phyloP scores from a whole-genome alignment of 2,329 filamentous ascomycete species.

The Cryphonectria naterciae region DNA sequence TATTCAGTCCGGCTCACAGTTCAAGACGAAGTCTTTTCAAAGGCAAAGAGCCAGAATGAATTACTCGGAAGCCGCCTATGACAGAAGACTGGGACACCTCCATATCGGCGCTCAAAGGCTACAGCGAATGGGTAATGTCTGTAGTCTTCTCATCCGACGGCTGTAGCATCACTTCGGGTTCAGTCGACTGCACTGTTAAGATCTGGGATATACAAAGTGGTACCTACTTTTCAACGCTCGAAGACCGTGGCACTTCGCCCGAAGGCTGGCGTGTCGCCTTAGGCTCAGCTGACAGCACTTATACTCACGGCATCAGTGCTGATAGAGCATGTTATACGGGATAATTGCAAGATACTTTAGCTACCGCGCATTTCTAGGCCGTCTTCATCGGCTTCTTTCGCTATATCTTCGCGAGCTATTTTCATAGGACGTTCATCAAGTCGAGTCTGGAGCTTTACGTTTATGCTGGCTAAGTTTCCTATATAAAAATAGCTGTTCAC shows the following conservation, averaged over 20 bases:
- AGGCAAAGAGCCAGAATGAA: slow-evolving; percentile 29
- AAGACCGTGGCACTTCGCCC: no score
- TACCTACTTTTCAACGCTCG: not conserved
- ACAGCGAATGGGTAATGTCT: no score
- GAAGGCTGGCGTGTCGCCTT: no score
- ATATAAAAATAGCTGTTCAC: no score
- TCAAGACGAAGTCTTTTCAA: slow-evolving; percentile 30
- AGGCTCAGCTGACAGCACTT: no score
- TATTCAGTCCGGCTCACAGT: slow-evolving; percentile 38
- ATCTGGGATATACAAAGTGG: no score
- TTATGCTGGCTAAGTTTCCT: no score
- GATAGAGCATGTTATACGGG: not conserved
- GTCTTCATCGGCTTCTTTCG: not conserved
- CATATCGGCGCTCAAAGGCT: no score
- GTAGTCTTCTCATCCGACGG: no score
- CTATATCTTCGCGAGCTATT: not conserved
- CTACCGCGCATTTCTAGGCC: not conserved
- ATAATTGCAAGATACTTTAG: no score
- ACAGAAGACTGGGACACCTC: no score
- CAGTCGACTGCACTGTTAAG: not conserved
- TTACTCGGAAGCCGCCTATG: slow-evolving; percentile 22
- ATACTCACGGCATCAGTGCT: not conserved
- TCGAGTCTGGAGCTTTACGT: not conserved
- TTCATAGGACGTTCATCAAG: not conserved
- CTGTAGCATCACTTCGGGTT: not conserved